phyloP scores from a whole-genome alignment of 208 protist species.

The Crithidia acanthocephali region DNA sequence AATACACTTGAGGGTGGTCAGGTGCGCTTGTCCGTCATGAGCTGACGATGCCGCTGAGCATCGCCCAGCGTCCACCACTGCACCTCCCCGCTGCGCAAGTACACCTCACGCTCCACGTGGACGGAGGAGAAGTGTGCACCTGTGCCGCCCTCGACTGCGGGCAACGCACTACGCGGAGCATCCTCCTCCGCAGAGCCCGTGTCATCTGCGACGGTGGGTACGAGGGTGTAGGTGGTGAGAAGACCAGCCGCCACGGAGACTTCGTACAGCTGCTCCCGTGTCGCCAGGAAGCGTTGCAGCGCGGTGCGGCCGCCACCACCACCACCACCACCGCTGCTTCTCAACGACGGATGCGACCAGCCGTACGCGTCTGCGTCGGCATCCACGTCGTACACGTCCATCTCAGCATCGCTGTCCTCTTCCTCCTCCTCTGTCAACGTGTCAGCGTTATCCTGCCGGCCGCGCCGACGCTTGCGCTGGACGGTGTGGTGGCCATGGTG shows the following conservation, averaged over 20 bases:
- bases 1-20: too few relatives aligned
- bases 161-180: too few relatives aligned
- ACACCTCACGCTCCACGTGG: neutral
- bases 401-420: neutral
- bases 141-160: neutral
- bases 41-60: constrained; percentile 24
- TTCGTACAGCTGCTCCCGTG: neutral
- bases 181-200: neutral
- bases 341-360: too few relatives aligned
- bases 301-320: neutral
- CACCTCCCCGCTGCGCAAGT: constrained; percentile 29
- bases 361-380: too few relatives aligned
- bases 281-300: constrained; percentile 1
- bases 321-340: neutral
- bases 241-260: constrained; percentile 26
- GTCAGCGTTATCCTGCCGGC: neutral
- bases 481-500: too few relatives aligned
- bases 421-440: too few relatives aligned
- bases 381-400: neutral
- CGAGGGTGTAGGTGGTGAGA: constrained; percentile 10
- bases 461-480: constrained; percentile 1
- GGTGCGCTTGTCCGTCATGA: constrained; percentile 14
- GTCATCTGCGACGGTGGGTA: neutral
- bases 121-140: neutral
- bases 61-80: constrained; percentile 33